Percentiles rank a stretch among this genome's conserved stretches.
phyloP scores from a whole-genome alignment of 2,329 filamentous ascomycete species.

The Cladophialophora chaetospira region DNA sequence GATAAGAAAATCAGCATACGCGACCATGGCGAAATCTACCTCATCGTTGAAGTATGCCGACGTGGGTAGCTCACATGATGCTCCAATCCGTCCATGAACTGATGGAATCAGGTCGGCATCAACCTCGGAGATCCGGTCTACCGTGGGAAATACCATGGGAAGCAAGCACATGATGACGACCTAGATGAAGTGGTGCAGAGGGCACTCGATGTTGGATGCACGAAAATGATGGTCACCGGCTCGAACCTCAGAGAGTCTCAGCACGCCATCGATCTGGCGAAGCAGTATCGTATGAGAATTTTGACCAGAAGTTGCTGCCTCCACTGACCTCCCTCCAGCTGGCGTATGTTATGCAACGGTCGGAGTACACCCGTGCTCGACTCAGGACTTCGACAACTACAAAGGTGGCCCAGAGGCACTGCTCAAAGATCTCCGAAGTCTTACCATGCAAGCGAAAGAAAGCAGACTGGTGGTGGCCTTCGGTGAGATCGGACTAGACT shows the following conservation, averaged over 20 bases:
- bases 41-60: conserved; percentile 48
- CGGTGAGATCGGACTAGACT: conserved; percentile 95
- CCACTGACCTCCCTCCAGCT: conserved; percentile 51
- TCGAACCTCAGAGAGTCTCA: conserved; percentile 79
- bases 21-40: conserved; percentile 39
- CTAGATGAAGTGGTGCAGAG: conserved; percentile 69
- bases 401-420: conserved; percentile 47
- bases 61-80: conserved; percentile 39
- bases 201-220: conserved; percentile 75
- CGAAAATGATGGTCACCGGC: conserved; percentile 90
- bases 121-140: conserved; percentile 94
- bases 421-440: conserved; percentile 61
- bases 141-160: conserved; percentile 79
- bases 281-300: conserved; percentile 65
- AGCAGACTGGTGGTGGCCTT: conserved; percentile 72
- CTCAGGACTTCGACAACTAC: conserved; percentile 71
- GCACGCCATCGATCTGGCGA: conserved; percentile 72
- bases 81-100: not conserved
- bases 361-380: conserved; percentile 90
- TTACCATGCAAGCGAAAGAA: conserved; percentile 64
- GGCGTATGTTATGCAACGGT: conserved; percentile 85
- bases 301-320: not conserved
- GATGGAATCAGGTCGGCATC: conserved; percentile 70
- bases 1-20: not conserved
- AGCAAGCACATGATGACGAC: conserved; percentile 56